A percentile compares a stretch with the other conserved stretches of the same genome.
phyloP scores from a whole-genome alignment of 257 asterid species.

The Euphrasia confusa region DNA sequence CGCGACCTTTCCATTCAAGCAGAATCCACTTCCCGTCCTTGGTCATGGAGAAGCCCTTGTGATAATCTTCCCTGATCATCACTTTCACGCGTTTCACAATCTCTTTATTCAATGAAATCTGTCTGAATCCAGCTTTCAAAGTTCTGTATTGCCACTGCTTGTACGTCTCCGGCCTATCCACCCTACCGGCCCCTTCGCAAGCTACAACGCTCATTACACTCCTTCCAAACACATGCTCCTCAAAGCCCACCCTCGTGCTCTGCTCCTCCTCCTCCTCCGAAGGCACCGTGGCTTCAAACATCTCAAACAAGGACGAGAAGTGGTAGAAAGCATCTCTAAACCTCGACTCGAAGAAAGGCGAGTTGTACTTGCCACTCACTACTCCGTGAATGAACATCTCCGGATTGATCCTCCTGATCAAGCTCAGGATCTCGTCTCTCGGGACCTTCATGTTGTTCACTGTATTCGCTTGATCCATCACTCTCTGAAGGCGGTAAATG shows the following conservation, averaged over 20 bases:
- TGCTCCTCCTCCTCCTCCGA: constrained; percentile 21
- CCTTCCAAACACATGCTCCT: constrained; percentile 35
- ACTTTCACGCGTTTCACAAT: constrained; percentile 26
- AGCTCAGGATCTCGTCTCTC: constrained; percentile 31
- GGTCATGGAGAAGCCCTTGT: constrained; percentile 43
- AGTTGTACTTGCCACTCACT: constrained; percentile 37
- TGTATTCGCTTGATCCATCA: constrained; percentile 38
- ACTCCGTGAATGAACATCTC: constrained; percentile 38
- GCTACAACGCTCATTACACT: constrained; percentile 37
- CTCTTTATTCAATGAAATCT: constrained; percentile 32
- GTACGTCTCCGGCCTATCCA: constrained; percentile 52
- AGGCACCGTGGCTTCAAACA: constrained; percentile 36
- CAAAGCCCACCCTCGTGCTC: constrained; percentile 27
- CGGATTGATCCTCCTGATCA: constrained; percentile 45
- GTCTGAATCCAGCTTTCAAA: constrained; percentile 39
- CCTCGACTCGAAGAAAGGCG: constrained; percentile 45
- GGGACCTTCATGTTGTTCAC: constrained; percentile 29
- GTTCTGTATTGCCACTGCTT: constrained; percentile 45
- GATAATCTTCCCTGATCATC: constrained; percentile 34
- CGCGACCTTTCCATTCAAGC: constrained; percentile 56
- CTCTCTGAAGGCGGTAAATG: constrained; percentile 31
- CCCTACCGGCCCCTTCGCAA: constrained; percentile 49
- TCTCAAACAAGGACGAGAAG: constrained; percentile 41
- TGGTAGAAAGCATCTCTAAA: constrained; percentile 46
- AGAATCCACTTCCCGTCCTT: constrained; percentile 50